Evolutionary conservation across 441 rosid genomes (phyloP).

Genomic region (Pelargonium fulgidum): DNA sequence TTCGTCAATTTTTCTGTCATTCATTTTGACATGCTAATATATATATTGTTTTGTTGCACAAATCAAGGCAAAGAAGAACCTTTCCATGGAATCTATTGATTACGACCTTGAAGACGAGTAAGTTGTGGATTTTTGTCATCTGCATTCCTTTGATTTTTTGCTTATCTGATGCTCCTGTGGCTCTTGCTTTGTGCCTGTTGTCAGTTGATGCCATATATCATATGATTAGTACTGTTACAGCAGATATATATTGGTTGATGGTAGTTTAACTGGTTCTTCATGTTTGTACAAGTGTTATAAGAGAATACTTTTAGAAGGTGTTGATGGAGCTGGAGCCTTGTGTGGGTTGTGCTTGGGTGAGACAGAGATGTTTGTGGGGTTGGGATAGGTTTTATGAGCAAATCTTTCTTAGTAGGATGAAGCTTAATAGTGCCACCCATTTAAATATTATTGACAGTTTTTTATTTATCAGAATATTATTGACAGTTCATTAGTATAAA

Average conservation of each 20-base stretch:
- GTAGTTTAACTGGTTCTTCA: neutral
- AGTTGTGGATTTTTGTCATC: conserved; percentile 31
- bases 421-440: neutral
- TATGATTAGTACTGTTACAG: neutral
- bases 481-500: neutral
- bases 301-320: neutral
- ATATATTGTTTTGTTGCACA: conserved; percentile 16
- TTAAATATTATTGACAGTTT: too few species aligned
- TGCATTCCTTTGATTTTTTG: conserved; percentile 12
- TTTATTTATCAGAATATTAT: neutral
- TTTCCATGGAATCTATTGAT: conserved; percentile 73
- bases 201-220: neutral
- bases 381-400: neutral
- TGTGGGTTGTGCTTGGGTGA: neutral
- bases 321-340: neutral
- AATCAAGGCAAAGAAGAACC: conserved; percentile 75
- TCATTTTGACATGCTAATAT: neutral
- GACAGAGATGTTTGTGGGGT: neutral
- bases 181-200: neutral
- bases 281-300: neutral
- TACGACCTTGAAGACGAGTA: conserved; percentile 57
- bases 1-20: neutral
- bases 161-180: conserved; percentile 1
- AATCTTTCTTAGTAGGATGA: neutral
- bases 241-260: conserved; percentile 8